Evolutionary conservation across 225 moss, liverwort and hornwort species (phyloP).

Genomic region (Marchantia polymorpha): DNA sequence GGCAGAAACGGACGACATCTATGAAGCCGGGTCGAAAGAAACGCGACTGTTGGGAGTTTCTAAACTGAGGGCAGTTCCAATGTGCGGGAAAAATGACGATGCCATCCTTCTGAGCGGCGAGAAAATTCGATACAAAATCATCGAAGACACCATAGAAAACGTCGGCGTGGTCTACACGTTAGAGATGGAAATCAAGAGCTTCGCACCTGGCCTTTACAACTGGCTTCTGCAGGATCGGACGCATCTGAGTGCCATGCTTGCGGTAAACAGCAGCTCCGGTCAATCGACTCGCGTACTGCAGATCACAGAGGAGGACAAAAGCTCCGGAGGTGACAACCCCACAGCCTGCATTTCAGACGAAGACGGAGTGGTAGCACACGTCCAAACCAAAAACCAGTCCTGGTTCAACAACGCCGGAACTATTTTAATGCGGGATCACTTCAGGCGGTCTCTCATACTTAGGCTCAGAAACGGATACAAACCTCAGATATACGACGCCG

Average conservation of each 20-base stretch:
- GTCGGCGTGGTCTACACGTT: constrained; percentile 15
- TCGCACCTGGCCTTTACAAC: constrained; percentile 15
- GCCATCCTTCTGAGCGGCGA: constrained; percentile 15
- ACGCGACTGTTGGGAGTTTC: constrained; percentile 13
- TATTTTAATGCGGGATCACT: constrained; percentile 18
- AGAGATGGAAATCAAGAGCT: constrained; percentile 22
- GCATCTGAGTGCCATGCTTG: constrained; percentile 13
- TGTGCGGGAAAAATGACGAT: constrained; percentile 3
- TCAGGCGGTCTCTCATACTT: constrained; percentile 16
- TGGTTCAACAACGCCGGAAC: constrained; percentile 22
- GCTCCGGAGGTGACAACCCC: constrained; percentile 7
- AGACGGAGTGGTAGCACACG: constrained; percentile 10
- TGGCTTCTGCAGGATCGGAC: constrained; percentile 25
- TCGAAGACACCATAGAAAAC: constrained; percentile 9
- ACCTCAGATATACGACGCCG: constrained; percentile 21
- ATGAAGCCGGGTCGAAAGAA: constrained; percentile 21
- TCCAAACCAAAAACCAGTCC: constrained; percentile 17
- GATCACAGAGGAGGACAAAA: constrained; percentile 18
- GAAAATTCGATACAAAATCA: constrained; percentile 12
- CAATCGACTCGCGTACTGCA: neutral
- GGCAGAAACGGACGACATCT: constrained; percentile 20
- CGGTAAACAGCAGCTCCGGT: constrained; percentile 6
- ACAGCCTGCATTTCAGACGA: constrained; percentile 22
- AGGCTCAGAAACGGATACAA: constrained; percentile 21
- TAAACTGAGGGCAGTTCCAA: neutral